Evolutionary conservation across 306 rosid genomes (phyloP).

Genomic region (Carpinus viminea): DNA sequence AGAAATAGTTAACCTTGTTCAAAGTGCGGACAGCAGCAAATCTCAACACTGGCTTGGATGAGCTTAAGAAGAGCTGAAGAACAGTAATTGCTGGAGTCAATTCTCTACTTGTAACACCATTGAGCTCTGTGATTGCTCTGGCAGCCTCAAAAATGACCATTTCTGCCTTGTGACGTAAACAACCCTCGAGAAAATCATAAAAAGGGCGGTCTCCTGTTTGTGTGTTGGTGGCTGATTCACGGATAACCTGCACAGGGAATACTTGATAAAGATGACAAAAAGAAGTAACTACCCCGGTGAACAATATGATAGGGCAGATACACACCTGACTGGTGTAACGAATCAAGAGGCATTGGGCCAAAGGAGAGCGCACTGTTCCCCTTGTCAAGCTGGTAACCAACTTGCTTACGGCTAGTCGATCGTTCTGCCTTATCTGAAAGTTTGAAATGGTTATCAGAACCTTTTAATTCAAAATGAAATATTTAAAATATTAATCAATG

Average conservation of each 20-base stretch:
- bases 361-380: slow-evolving; percentile 95
- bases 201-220: slow-evolving; percentile 96
- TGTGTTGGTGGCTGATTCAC: slow-evolving; percentile 68
- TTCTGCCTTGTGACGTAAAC: slow-evolving; percentile 98
- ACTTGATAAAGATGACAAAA: slow-evolving; percentile 21
- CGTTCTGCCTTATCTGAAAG: slow-evolving; percentile 95
- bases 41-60: slow-evolving; percentile 96
- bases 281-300: slow-evolving; percentile 5
- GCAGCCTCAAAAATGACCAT: slow-evolving; percentile 99
- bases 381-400: slow-evolving; percentile 96
- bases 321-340: slow-evolving; percentile 96
- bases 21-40: slow-evolving; percentile 99
- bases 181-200: slow-evolving; percentile 93
- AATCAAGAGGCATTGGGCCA: slow-evolving; percentile 93
- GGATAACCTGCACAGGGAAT: slow-evolving; percentile 64
- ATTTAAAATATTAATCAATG: not conserved
- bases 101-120: slow-evolving; percentile 85
- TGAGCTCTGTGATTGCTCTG: slow-evolving; percentile 93
- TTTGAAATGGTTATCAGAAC: slow-evolving; percentile 20
- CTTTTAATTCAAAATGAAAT: slow-evolving; percentile 15
- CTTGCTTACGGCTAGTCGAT: slow-evolving; percentile 95
- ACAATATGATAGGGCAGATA: slow-evolving; percentile 23
- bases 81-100: slow-evolving; percentile 96
- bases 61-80: slow-evolving; percentile 96
- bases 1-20: slow-evolving; percentile 63